Base-by-base conservation (phyloP, 345 rosid genomes). In the Viola odorata region DNA sequence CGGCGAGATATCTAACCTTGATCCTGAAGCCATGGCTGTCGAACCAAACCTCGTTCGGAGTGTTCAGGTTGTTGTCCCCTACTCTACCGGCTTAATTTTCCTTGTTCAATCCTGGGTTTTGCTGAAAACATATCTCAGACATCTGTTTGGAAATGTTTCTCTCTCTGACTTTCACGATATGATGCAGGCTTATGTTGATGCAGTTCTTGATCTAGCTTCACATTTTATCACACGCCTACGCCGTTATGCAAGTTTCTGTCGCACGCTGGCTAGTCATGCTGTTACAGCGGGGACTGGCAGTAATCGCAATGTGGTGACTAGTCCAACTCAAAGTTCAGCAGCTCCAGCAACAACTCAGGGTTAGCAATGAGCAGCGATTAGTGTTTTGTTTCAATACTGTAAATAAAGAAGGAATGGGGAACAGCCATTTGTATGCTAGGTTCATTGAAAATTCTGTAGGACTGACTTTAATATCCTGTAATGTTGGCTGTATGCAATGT, bases 221-320 rank as follows among this genome's bases (percentile, higher is more conserved):
- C 97, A 95, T 78, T 91, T 95, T 75, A 91, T 95, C 71, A 95
- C 97, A 54, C 92, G 97, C 36, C 77, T 91, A 76, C 84, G 97
- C 44, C 96, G 99, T 47, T 95, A 95, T 85, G 95, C 97, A 45
- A 95, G 97, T 79, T 95, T 95, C 78, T 95, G 99, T 61, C 97
- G 97, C 63, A 91, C 99, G 66, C 85, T 91, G 76, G 97, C 99
- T 0, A 88, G 78, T 70, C 97, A 91, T 79, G 97, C 99, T 69
- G 97, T 86, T 68, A 83, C 85, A 57, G 88, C 99, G 36, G 97
- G 96, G 70, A 76, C 95, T 58, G 94, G 97, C 63, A 88, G 78
- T 69, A 95, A 82, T 62, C 95, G 97, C 63, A 90, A 58, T 77
- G 74, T 84, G 79, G 95, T 83, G 67, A 64, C 96, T 47, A 82